Evolutionary conservation across 768 basidiomycete genomes (phyloP).

Genomic region (Aureoboletus auriporus): DNA sequence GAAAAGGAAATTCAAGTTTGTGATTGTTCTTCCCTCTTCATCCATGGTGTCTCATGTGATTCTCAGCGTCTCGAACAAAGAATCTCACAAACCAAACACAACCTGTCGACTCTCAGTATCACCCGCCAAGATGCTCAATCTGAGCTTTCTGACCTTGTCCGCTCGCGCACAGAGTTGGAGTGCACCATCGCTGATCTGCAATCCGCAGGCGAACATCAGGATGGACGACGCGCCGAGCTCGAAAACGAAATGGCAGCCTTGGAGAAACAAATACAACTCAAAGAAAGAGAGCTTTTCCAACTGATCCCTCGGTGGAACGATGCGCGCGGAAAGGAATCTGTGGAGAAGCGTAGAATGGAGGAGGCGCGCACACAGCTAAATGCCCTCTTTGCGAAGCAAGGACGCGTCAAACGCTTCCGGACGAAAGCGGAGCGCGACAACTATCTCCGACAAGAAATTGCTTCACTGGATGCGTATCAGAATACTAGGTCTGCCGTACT

Average conservation of each 20-base stretch:
- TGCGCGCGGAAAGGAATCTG: slow-evolving; percentile 44
- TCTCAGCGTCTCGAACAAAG: slow-evolving; percentile 69
- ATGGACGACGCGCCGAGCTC: slow-evolving; percentile 59
- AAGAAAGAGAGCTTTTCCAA: slow-evolving; percentile 58
- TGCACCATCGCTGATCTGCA: slow-evolving; percentile 79
- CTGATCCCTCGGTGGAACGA: slow-evolving; percentile 71
- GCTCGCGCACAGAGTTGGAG: slow-evolving; percentile 80
- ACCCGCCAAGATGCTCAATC: slow-evolving; percentile 72
- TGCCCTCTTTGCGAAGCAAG: slow-evolving; percentile 86
- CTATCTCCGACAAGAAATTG: slow-evolving; percentile 77
- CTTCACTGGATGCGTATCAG: slow-evolving; percentile 60
- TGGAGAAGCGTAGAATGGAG: slow-evolving; percentile 68
- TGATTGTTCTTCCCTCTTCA: slow-evolving; percentile 27
- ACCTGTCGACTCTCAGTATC: slow-evolving; percentile 63
- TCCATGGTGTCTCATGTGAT: not conserved
- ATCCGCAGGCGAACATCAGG: slow-evolving; percentile 58
- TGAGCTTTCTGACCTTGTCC: slow-evolving; percentile 85
- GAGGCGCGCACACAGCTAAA: slow-evolving; percentile 66
- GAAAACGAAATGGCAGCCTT: slow-evolving; percentile 62
- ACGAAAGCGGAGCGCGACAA: slow-evolving; percentile 81
- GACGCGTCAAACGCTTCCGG: slow-evolving; percentile 79
- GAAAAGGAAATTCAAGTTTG: slow-evolving; percentile 77
- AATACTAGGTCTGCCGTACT: slow-evolving; percentile 54
- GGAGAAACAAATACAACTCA: slow-evolving; percentile 55
- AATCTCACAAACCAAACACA: slow-evolving; percentile 66